Percentiles rank a stretch among this genome's conserved stretches.
Conservation (phyloP, 352 stramenopile genomes). For the Phytophthora foliorum region DNA sequence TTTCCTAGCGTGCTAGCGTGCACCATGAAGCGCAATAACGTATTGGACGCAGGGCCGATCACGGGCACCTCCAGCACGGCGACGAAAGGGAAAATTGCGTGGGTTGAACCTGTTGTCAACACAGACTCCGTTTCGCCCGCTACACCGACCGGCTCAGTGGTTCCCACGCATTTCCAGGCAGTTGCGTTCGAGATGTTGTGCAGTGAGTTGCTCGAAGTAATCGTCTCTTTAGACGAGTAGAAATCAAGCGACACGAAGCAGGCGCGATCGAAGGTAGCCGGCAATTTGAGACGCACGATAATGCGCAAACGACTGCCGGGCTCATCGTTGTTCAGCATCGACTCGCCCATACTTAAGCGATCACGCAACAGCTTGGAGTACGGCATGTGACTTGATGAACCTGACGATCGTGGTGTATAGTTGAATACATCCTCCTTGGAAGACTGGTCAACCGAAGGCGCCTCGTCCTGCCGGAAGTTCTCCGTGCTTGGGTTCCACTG, state of each 20-base stretch:
- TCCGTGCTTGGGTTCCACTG: conserved; percentile 90
- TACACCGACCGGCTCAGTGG: conserved; percentile 80
- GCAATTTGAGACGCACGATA: conserved; percentile 87
- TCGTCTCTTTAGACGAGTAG: conserved; percentile 78
- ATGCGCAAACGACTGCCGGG: conserved; percentile 83
- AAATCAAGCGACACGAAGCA: conserved; percentile 90
- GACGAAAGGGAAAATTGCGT: conserved; percentile 87
- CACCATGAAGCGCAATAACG: conserved; percentile 87
- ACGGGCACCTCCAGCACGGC: conserved; percentile 87
- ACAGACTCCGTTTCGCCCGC: conserved; percentile 72
- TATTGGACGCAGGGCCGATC: conserved; percentile 82
- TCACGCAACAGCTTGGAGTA: conserved; percentile 82
- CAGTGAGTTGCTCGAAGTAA: conserved; percentile 59
- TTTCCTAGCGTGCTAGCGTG: conserved; percentile 84
- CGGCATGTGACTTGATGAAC: conserved; percentile 82
- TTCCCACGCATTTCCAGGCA: conserved; percentile 87
- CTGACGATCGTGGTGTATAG: conserved; percentile 79
- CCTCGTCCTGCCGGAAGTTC: conserved; percentile 66
- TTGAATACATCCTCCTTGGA: conserved; percentile 90
- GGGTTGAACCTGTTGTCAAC: conserved; percentile 59
- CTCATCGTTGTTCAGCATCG: conserved; percentile 84
- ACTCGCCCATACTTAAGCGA: conserved; percentile 80
- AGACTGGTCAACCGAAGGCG: conserved; percentile 66
- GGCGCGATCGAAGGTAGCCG: conserved; percentile 75
- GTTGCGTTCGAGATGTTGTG: conserved; percentile 63